Evolutionary conservation across 495 filamentous ascomycete species (phyloP).

Genomic region (Achaetomiella virescens): DNA sequence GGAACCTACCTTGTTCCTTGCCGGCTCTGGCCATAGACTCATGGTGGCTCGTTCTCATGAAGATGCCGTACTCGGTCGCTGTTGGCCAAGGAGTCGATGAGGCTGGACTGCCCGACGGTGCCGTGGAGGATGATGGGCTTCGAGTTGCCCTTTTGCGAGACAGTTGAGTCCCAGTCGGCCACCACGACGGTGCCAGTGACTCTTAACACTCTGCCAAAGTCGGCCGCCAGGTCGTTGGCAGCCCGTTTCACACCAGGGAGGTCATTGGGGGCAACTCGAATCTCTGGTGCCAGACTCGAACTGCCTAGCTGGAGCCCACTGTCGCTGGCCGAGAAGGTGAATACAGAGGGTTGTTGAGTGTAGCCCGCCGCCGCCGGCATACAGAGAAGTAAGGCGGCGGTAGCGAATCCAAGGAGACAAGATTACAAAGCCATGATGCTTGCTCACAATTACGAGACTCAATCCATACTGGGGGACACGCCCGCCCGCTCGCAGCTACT

Average conservation of each 20-base stretch:
- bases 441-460: too few species aligned
- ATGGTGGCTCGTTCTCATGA: constrained; percentile 58
- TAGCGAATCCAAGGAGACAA: constrained; percentile 2
- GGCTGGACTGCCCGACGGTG: constrained; percentile 43
- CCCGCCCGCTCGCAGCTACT: too few species aligned
- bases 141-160: constrained; percentile 19
- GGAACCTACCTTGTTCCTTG: constrained; percentile 52
- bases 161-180: constrained; percentile 23
- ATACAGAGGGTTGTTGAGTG: constrained; percentile 14
- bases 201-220: constrained; percentile 33
- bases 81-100: constrained; percentile 48
- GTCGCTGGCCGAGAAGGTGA: constrained; percentile 18
- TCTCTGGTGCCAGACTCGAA: constrained; percentile 21
- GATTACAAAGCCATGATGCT: constrained; percentile 15
- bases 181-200: constrained; percentile 29
- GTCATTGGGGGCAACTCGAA: constrained; percentile 32
- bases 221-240: constrained; percentile 41
- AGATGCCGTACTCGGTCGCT: constrained; percentile 58
- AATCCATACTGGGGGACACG: too few species aligned
- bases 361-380: constrained; percentile 8
- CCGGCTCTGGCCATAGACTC: constrained; percentile 59
- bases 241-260: constrained; percentile 44
- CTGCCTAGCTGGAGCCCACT: constrained; percentile 23
- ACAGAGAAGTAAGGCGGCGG: constrained; percentile 3
- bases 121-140: constrained; percentile 43